These are phyloP conservation scores for Solanum microdontum DNA, from an alignment of 257 asterid species.

Conservation along the genomic window DNA sequence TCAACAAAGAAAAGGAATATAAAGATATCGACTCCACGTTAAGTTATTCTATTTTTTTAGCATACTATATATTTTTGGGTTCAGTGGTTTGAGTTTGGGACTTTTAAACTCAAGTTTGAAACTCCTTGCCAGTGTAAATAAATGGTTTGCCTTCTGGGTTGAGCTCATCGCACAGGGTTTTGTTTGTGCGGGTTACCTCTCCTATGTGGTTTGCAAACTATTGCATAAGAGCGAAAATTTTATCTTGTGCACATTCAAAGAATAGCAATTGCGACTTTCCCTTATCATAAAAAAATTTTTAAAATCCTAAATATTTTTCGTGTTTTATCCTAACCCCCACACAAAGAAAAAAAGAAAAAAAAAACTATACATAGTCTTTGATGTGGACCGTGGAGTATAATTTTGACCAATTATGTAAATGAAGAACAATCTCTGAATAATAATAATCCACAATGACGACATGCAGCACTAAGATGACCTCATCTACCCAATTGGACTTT, in stretches of 20 bases:
- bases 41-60: no score
- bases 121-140: background rate
- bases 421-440: background rate
- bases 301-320: no score
- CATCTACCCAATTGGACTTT: background rate
- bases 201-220: background rate
- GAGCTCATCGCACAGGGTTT: background rate
- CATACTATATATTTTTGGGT: no score
- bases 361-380: no score
- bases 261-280: no score
- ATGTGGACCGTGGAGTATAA: background rate
- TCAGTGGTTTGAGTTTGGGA: no score
- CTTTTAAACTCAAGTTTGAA: background rate
- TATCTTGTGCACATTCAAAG: background rate
- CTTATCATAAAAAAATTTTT: no score
- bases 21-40: no score
- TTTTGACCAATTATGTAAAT: background rate
- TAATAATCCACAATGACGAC: background rate
- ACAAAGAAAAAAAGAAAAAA: no score
- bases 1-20: background rate
- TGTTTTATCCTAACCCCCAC: background rate
- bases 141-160: background rate
- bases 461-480: background rate
- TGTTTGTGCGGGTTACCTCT: background rate
- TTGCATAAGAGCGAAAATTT: background rate